A percentile compares a stretch with the other conserved stretches of the same genome.
These are phyloP conservation scores for Gossypium turneri DNA, from an alignment of 345 rosid genomes.

Conservation along the genomic window DNA sequence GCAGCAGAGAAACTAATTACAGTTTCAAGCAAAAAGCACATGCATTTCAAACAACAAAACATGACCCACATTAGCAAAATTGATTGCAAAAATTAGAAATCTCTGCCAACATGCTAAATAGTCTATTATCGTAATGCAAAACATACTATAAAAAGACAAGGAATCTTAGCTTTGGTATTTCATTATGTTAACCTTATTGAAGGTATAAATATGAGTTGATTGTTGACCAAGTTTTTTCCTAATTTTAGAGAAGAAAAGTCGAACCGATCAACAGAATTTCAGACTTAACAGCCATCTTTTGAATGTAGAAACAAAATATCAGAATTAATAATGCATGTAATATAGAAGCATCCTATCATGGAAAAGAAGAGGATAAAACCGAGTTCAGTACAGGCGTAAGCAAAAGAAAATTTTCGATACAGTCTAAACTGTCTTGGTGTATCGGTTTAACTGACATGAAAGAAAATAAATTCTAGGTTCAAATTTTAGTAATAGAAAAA, in stretches of 20 bases:
- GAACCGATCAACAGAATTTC: not conserved
- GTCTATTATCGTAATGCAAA: not conserved
- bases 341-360: not conserved
- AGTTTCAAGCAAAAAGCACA: constrained; percentile 10
- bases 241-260: not conserved
- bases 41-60: constrained; percentile 8
- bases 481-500: not conserved
- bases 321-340: not conserved
- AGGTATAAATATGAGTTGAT: not conserved
- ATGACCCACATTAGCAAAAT: constrained; percentile 8
- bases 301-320: not conserved
- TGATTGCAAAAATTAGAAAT: not conserved
- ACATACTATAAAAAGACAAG: not conserved
- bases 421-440: not conserved
- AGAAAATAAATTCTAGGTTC: not conserved
- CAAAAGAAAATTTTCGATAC: not conserved
- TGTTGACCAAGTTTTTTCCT: not conserved
- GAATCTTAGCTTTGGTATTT: not conserved
- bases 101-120: not conserved
- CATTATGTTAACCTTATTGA: not conserved
- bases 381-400: not conserved
- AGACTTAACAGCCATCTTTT: not conserved
- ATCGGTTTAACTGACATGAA: not conserved
- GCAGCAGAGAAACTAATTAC: not conserved
- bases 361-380: not conserved